Base-by-base conservation (phyloP, 108 stramenopile species). In the Fistulifera pelliculosa region DNA sequence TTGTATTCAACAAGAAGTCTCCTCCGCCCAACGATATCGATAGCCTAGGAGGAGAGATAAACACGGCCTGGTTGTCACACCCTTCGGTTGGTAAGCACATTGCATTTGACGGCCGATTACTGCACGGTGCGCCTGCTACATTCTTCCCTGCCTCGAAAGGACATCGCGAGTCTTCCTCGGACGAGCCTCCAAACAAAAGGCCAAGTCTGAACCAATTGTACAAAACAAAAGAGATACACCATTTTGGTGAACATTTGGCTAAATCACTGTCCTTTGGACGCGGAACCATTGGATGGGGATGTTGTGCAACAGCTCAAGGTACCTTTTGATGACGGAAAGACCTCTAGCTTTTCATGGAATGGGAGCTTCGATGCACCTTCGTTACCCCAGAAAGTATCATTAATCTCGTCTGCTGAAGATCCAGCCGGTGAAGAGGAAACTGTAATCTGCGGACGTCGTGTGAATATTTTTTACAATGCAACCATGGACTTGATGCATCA, bases 191-290 rank as follows among this genome's bases (percentile, higher is more conserved):
- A 1, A 27, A 50, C 13, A 38, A 23, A 23, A 57, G 15, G 27
- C 3, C 15, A 54, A 54, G 35, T 35, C 28, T 14, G 17, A 18
- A 26, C 23, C 43, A 15, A 57, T 21, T 24, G 23, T 15, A n/a
- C n/a, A n/a, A n/a, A 15, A 44, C 35, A 57, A 44, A 38, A 74
- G 49, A 77, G 94, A 27, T 68, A 85, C 40, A 95, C 94, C 23
- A 76, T 95, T 47, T 58, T 95, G 19, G 94, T 93, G 23, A 95
- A 95, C 60, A 69, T 95, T 22, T 95, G 94, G 94, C 59, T 95
- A 17, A 87, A 95, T 57, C 88, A 92, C 58, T 78, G 75, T 56
- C 85, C 87, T 10, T 68, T 87, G 58, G 87, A 90, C 60, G 78
- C 84, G 39, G 85, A 77, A 44, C 60, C 76, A 55, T 52, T 94